Base-by-base conservation (phyloP, 2,329 filamentous ascomycete genomes). In the Alternaria dauci region DNA sequence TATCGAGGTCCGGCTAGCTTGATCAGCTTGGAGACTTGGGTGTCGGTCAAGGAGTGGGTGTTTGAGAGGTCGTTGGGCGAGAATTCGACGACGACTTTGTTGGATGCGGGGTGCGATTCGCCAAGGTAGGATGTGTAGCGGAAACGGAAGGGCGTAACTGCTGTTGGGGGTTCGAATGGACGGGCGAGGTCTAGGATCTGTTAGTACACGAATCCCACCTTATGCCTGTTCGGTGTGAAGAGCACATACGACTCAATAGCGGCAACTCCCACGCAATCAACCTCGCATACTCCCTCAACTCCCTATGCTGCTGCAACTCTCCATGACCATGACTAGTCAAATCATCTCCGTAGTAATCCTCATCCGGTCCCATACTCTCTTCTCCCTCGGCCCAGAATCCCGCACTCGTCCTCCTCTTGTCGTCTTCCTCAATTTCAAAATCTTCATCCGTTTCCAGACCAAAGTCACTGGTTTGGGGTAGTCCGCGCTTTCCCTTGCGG, bases 91-190 rank as follows among this genome's bases (percentile, higher is more conserved):
- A 98, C 94, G 20, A 99, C 94, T 84, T 99, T 99, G 76, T 89
- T 89, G 80, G 93, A 89, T 3, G 94, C 93, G 0, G 95, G 94
- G 81, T 99, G 96, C 57, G 87, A 84, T 81, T 98, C 95, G 72
- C 94, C 94, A 86, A 99, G 90, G 81, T 98, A 98, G 38, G 91
- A 94, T 16, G 95, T 99, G 83, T 97, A 97, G 72, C 95, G 90
- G 88, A 97, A 99, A 72, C 94, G 91, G 59, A 99, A 87, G 46
- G 93, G 88, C 70, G 91, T 85, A 46, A 88, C 79, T 30, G 84
- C 78, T 14, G 86, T 85, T 2, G 94, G 93, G 3, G 89, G 87
- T 62, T 85, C 81, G 78, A 97, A 98, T 18, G 92, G 90, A 79
- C 92, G 92, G 56, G 92, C 90, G 64, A 95, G 86, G 76, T 94